Evolutionary conservation across 23 red algal species (phyloP), one percentile per base, ranked within the genome.

Genomic region (Gracilaria gracilis): DNA sequence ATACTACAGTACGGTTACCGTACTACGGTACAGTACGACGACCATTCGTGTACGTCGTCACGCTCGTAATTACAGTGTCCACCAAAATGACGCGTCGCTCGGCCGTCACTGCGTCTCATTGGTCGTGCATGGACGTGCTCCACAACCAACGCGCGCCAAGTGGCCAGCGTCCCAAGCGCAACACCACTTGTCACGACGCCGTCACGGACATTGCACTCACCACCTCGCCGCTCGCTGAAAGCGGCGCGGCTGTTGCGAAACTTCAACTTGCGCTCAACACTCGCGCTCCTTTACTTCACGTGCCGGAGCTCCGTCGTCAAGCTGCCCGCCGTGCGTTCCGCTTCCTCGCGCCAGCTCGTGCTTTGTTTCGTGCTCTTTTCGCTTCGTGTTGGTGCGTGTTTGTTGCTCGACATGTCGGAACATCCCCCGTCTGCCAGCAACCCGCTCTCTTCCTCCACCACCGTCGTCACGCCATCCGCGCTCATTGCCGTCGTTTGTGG

Each of bases 401-500:
- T 62, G 9, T 29, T 11, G 33, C 28, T 44, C 67, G 38, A 73
- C 67, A 73, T 73, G 67, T 73, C 67, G 36, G 67, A 73, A 29
- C 31, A 44, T 15, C 35, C 67, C 44, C 35, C 67, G 7, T 35
- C 62, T 24, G 33, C 34, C 21, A 73, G 35, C 33, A 73, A 37
- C 28, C 5, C 33, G 67, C 67, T 3, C 12, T 73, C 67, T 23
- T 17, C 67, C 23, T 73, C 67, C 6, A 73, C 31, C 12, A 73
- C 67, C 20, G 38, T 29, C 38, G 35, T 31, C 39, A 46, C 40
- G 0, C 34, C 72, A 16, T 77, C 72, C 38, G 40, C 72, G 6
- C 79, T 62, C 34, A 82, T 49, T 39, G 87, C 87, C 61, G 87
- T 90, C 34, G 71, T 90, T 33, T 79, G 71, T 61, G 87, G 74